Conservation (phyloP, 2,329 filamentous ascomycete genomes). For the Penicillium sp. region DNA sequence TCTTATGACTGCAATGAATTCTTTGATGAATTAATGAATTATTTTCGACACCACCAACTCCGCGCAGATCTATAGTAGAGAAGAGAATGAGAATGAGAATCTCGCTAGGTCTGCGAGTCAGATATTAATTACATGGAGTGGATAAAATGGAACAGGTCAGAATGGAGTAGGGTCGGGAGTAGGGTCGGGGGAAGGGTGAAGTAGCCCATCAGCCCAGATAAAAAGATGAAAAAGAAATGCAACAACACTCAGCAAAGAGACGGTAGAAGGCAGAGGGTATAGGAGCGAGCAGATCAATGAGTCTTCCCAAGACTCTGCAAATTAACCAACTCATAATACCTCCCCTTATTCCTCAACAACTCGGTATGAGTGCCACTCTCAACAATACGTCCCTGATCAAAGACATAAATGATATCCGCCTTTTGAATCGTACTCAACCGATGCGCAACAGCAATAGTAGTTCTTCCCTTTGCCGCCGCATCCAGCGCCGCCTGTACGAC, state of each 20-base stretch:
- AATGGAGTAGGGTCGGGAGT: too few relatives aligned
- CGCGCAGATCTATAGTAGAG: slow-evolving; percentile 11
- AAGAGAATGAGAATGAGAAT: neutral
- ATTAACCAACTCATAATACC: slow-evolving; percentile 79
- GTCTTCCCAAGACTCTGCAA: slow-evolving; percentile 75
- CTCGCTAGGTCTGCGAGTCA: neutral
- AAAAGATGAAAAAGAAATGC: too few relatives aligned
- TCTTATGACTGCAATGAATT: too few relatives aligned
- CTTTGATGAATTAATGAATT: neutral
- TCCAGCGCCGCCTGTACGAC: slow-evolving; percentile 73
- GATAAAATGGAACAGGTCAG: too few relatives aligned
- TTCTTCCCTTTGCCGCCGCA: slow-evolving; percentile 79
- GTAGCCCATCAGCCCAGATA: too few relatives aligned
- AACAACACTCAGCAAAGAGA: neutral
- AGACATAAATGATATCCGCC: slow-evolving; percentile 95
- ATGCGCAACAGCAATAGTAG: slow-evolving; percentile 94
- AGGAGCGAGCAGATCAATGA: slow-evolving; percentile 24
- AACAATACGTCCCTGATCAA: slow-evolving; percentile 84
- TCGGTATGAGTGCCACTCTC: slow-evolving; percentile 81
- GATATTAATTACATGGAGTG: neutral
- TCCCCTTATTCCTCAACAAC: slow-evolving; percentile 69
- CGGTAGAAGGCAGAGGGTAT: too few relatives aligned
- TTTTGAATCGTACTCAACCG: slow-evolving; percentile 91
- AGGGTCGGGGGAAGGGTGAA: too few relatives aligned
- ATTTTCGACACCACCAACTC: neutral